Conservation (phyloP, 2,329 filamentous ascomycete genomes). For the Pezizomycotina sp. region DNA sequence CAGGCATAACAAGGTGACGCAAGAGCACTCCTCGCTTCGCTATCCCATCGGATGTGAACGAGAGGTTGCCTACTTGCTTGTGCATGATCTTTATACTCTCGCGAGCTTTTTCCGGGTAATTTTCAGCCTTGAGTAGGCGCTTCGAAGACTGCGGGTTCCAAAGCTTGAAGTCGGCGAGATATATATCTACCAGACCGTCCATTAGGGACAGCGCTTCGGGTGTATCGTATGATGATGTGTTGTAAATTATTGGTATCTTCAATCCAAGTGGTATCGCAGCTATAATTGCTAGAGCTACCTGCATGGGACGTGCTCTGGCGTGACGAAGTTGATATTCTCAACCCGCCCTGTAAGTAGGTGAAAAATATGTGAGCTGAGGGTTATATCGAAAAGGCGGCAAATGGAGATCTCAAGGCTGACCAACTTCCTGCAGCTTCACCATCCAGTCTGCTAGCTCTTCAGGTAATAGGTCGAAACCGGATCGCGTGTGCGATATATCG, state of each 20-base stretch:
- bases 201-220: conserved; percentile 53
- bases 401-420: too few species aligned
- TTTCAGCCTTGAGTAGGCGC: conserved; percentile 58
- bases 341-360: conserved; percentile 36
- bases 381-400: too few species aligned
- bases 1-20: conserved; percentile 72
- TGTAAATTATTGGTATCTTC: conserved; percentile 62
- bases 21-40: conserved; percentile 62
- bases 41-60: conserved; percentile 65
- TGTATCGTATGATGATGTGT: conserved; percentile 68
- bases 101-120: conserved; percentile 54
- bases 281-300: conserved; percentile 61
- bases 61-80: conserved; percentile 62
- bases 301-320: conserved; percentile 72
- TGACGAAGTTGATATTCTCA: conserved; percentile 84
- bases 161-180: conserved; percentile 77
- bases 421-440: conserved; percentile 62
- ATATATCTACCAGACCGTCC: conserved; percentile 68
- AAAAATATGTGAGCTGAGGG: too few species aligned
- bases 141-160: conserved; percentile 52
- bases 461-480: conserved; percentile 61
- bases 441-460: conserved; percentile 71
- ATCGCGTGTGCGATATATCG: conserved; percentile 67
- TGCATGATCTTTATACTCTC: conserved; percentile 72
- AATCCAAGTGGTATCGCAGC: conserved; percentile 54